Conservation (phyloP, 1,139 yeast genomes). For the Hemisphaericaspora xylanilytica region DNA sequence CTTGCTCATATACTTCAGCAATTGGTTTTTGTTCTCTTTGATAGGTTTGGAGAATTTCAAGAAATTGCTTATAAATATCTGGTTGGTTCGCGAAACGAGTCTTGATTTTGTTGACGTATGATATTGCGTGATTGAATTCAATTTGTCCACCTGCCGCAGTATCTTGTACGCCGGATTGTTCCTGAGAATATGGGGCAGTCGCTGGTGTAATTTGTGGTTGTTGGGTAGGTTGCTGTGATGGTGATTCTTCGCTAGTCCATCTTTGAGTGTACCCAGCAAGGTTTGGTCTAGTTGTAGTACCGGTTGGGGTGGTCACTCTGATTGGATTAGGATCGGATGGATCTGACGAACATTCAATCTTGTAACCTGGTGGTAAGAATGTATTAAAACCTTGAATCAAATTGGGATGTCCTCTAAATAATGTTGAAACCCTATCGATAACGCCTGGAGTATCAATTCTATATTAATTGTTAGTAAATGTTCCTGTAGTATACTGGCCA, state of each 20-base stretch:
- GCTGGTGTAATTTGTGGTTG: slow-evolving; percentile 14
- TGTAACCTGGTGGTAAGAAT: slow-evolving; percentile 93
- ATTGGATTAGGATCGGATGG: slow-evolving; percentile 92
- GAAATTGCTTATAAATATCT: slow-evolving; percentile 88
- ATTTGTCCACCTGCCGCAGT: slow-evolving; percentile 63
- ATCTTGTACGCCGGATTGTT: slow-evolving; percentile 18
- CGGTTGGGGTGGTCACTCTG: slow-evolving; percentile 93
- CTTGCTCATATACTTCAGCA: slow-evolving; percentile 91
- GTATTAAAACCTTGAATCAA: slow-evolving; percentile 97
- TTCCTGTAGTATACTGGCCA: slow-evolving; percentile 3
- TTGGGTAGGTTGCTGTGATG: slow-evolving; percentile 18
- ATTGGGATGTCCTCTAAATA: slow-evolving; percentile 90
- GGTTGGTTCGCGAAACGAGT: slow-evolving; percentile 93
- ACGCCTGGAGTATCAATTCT: slow-evolving; percentile 98
- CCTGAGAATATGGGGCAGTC: slow-evolving; percentile 20
- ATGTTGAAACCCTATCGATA: slow-evolving; percentile 85
- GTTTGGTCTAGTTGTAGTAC: slow-evolving; percentile 72
- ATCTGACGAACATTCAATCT: slow-evolving; percentile 87
- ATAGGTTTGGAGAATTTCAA: slow-evolving; percentile 93
- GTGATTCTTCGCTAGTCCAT: slow-evolving; percentile 24
- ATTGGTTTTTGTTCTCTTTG: slow-evolving; percentile 96
- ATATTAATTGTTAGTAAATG: slow-evolving; percentile 11
- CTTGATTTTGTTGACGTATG: slow-evolving; percentile 92
- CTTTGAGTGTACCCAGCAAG: slow-evolving; percentile 26
- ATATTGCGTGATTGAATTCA: slow-evolving; percentile 95